A percentile compares a stretch with the other conserved stretches of the same genome.
Conservation (phyloP, 1,284 basidiomycete species). For the Vanrija humicola region DNA sequence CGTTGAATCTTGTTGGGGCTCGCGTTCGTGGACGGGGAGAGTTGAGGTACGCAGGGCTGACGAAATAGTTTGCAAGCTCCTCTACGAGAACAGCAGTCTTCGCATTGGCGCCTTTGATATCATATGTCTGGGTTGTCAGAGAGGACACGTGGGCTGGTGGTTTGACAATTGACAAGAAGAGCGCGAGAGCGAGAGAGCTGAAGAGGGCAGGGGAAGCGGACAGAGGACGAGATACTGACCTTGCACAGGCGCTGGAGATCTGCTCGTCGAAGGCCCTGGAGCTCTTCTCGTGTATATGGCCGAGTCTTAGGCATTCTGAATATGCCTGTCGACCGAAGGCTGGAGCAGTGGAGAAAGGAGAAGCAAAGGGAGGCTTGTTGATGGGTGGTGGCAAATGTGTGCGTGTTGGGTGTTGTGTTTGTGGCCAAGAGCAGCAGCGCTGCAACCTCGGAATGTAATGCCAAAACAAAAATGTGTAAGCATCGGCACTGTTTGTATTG, state of each 20-base stretch:
- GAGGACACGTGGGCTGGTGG: neutral
- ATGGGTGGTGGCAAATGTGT: neutral
- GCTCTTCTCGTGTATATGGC: slow-evolving; percentile 36
- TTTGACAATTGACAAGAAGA: too few relatives aligned
- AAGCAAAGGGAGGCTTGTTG: neutral
- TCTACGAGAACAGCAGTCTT: slow-evolving; percentile 34
- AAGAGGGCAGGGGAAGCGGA: neutral
- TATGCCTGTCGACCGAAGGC: neutral
- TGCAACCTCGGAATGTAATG: too few relatives aligned
- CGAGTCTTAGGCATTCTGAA: slow-evolving; percentile 27
- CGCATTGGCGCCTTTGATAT: slow-evolving; percentile 43
- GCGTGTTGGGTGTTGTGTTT: too few relatives aligned
- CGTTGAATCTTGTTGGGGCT: neutral
- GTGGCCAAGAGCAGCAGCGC: too few relatives aligned
- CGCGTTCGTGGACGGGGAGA: neutral
- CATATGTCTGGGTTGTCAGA: slow-evolving; percentile 30
- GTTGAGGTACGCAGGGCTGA: slow-evolving; percentile 22
- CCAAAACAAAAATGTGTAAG: too few relatives aligned
- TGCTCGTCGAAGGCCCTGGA: slow-evolving; percentile 34
- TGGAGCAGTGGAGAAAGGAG: neutral
- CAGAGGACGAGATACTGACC: slow-evolving; percentile 16
- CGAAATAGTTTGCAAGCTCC: slow-evolving; percentile 28
- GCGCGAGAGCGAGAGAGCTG: too few relatives aligned
- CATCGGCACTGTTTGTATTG: too few relatives aligned
- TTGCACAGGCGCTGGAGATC: slow-evolving; percentile 43